These are phyloP conservation scores for Heterobasidion parviporum DNA, from an alignment of 1,284 basidiomycete species.

Conservation along the genomic window DNA sequence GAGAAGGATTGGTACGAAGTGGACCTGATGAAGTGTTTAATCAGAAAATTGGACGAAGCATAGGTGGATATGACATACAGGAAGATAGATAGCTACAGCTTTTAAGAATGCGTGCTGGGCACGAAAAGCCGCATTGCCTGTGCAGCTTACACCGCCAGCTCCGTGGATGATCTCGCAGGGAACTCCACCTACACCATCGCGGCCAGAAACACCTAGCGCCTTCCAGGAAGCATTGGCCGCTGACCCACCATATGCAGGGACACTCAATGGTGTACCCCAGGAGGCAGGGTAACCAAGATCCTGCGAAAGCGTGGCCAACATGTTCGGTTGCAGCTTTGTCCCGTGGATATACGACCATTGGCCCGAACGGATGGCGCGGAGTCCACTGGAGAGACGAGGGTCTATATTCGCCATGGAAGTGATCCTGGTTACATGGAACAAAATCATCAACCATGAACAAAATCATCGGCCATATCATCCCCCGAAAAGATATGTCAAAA, in stretches of 20 bases:
- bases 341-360: constrained; percentile 50
- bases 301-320: constrained; percentile 37
- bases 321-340: constrained; percentile 23
- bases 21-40: constrained; percentile 36
- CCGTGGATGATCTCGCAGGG: constrained; percentile 71
- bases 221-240: constrained; percentile 45
- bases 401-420: constrained; percentile 61
- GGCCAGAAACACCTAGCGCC: constrained; percentile 37
- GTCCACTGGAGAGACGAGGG: constrained; percentile 39
- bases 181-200: constrained; percentile 52
- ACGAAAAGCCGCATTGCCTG: constrained; percentile 45
- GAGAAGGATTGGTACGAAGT: constrained; percentile 57
- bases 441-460: not conserved
- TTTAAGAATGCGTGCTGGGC: constrained; percentile 49
- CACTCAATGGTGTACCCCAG: constrained; percentile 51
- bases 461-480: not conserved
- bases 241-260: constrained; percentile 55
- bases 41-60: constrained; percentile 6
- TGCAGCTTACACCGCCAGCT: constrained; percentile 47
- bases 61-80: constrained; percentile 33
- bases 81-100: constrained; percentile 58
- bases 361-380: constrained; percentile 44
- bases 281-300: constrained; percentile 49
- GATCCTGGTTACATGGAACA: constrained; percentile 35
- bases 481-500: not conserved